Conservation (phyloP, 768 basidiomycete genomes). For the Collybia nuda region DNA sequence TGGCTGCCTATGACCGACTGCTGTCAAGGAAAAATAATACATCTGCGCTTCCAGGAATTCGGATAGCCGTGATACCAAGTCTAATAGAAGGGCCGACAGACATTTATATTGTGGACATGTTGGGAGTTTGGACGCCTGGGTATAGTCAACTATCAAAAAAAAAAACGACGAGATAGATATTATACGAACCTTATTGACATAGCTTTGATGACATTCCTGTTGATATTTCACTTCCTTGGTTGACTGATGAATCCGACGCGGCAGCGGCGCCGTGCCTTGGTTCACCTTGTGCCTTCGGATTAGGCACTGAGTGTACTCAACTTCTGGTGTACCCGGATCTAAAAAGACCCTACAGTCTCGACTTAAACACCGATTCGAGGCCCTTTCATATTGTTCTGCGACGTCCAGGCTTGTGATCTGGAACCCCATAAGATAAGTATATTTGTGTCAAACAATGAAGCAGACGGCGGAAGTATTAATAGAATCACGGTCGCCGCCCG, state of each 20-base stretch:
- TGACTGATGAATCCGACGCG: neutral
- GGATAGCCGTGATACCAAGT: constrained; percentile 21
- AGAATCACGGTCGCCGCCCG: constrained; percentile 1
- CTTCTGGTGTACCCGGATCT: constrained; percentile 8
- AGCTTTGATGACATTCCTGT: neutral
- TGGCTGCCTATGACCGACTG: constrained; percentile 1
- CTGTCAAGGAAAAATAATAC: constrained; percentile 26
- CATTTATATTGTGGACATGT: constrained; percentile 36
- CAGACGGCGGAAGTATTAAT: constrained; percentile 8
- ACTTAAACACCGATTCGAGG: constrained; percentile 17
- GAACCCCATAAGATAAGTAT: constrained; percentile 4
- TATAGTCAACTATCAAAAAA: neutral
- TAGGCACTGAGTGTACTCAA: constrained; percentile 27
- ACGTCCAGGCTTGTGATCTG: constrained; percentile 8
- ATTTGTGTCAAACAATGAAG: neutral
- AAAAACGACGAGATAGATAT: neutral
- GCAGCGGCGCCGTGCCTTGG: constrained; percentile 4
- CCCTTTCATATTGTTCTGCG: neutral
- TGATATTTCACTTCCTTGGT: neutral
- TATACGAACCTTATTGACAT: neutral
- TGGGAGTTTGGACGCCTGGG: constrained; percentile 19
- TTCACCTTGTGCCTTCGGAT: constrained; percentile 17
- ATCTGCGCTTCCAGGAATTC: constrained; percentile 36
- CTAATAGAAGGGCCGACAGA: constrained; percentile 24
- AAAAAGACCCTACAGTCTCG: constrained; percentile 22